Conservation (phyloP, 768 basidiomycete species). For the Termitomyces sp. region DNA sequence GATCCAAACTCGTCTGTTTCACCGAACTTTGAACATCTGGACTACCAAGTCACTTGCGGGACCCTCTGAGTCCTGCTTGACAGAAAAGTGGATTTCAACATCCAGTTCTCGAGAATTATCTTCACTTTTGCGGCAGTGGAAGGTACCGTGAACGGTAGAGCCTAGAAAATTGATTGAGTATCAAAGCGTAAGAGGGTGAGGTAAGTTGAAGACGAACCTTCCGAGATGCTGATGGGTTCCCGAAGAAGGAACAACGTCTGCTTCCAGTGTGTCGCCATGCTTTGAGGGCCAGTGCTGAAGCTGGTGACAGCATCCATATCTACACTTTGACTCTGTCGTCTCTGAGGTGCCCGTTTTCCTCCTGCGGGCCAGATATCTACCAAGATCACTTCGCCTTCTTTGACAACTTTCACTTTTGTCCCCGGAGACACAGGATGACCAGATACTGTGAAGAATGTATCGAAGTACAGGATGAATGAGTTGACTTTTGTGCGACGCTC, state of each 20-base stretch:
- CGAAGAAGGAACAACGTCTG: conserved; percentile 87
- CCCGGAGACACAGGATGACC: conserved; percentile 51
- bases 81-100: conserved; percentile 83
- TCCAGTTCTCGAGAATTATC: conserved; percentile 85
- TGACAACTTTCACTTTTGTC: conserved; percentile 51
- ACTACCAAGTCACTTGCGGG: conserved; percentile 45
- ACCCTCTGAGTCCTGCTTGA: conserved; percentile 37
- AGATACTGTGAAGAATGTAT: conserved; percentile 79
- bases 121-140: conserved; percentile 78
- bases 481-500: conserved; percentile 62
- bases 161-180: conserved; percentile 42
- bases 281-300: conserved; percentile 89
- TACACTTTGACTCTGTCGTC: conserved; percentile 55
- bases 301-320: conserved; percentile 54
- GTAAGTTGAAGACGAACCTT: conserved; percentile 49
- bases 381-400: conserved; percentile 57
- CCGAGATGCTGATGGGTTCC: conserved; percentile 71
- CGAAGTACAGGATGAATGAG: conserved; percentile 89
- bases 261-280: conserved; percentile 93
- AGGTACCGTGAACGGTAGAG: conserved; percentile 70
- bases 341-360: conserved; percentile 54
- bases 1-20: conserved; percentile 10
- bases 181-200: neutral
- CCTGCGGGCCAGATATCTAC: conserved; percentile 82
- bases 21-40: conserved; percentile 80